A percentile compares a stretch with the other conserved stretches of the same genome.
phyloP scores from a whole-genome alignment of 805 yeast genomes.

The Kodamaea hsintzibuensis region DNA sequence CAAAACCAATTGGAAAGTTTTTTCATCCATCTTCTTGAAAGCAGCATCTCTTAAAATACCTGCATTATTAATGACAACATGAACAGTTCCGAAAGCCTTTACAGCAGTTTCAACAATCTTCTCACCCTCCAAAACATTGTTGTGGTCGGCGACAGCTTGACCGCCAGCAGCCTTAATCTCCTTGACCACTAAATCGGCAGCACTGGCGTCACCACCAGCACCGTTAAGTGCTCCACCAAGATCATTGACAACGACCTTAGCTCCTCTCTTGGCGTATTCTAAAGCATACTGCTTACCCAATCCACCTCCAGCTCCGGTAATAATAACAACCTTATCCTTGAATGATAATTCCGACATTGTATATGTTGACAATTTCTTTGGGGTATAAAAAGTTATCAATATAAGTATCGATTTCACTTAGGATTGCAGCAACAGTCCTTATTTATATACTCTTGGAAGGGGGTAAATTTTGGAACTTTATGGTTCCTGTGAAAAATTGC shows the following conservation, averaged over 20 bases:
- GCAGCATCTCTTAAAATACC: conserved; percentile 90
- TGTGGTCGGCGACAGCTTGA: conserved; percentile 89
- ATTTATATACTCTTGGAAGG: conserved; percentile 4
- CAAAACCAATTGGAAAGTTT: conserved; percentile 75
- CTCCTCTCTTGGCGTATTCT: conserved; percentile 87
- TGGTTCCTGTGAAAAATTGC: conserved; percentile 11
- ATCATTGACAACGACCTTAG: conserved; percentile 93
- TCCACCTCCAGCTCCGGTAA: conserved; percentile 98
- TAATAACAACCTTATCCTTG: conserved; percentile 84
- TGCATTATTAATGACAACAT: conserved; percentile 88
- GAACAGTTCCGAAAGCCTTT: conserved; percentile 83
- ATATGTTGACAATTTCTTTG: not conserved
- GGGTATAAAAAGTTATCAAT: not conserved
- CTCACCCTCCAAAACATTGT: conserved; percentile 84
- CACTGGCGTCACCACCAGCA: conserved; percentile 70
- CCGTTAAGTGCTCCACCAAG: conserved; percentile 84
- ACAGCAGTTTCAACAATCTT: conserved; percentile 85
- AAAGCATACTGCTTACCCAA: conserved; percentile 86
- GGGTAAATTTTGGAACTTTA: not conserved
- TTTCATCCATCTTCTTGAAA: conserved; percentile 80
- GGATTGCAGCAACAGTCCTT: not conserved
- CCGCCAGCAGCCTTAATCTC: conserved; percentile 81
- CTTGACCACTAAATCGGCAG: conserved; percentile 87
- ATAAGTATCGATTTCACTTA: not conserved
- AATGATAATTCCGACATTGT: conserved; percentile 45